Conservation (phyloP, 73 alveolate species). For the Stentor roeselii region DNA sequence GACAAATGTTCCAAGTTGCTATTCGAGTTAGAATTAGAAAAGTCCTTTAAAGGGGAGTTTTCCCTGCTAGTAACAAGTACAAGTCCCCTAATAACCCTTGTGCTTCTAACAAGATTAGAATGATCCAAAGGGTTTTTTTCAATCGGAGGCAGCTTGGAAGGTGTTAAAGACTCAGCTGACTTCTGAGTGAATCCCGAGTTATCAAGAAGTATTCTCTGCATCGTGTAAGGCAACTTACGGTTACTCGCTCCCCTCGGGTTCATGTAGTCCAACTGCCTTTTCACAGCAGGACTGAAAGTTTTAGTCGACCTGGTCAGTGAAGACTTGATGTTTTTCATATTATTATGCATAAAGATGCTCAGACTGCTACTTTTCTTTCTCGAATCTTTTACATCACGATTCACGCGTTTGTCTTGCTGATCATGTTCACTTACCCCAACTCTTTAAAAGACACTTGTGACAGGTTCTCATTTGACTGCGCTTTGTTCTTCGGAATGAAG, state of each 20-base stretch:
- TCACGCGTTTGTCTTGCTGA: not conserved
- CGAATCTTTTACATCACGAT: not conserved
- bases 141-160: not conserved
- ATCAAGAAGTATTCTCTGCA: too few species aligned
- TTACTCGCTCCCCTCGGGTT: not conserved
- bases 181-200: not conserved
- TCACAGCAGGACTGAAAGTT: not conserved
- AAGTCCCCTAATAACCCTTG: not conserved
- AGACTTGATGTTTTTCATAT: too few species aligned
- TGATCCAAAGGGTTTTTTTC: too few species aligned
- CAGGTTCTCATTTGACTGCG: not conserved
- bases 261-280: not conserved
- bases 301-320: not conserved
- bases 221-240: not conserved
- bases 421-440: not conserved
- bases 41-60: not conserved
- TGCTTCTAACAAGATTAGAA: not conserved
- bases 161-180: not conserved
- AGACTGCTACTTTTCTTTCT: not conserved
- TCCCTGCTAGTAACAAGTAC: not conserved
- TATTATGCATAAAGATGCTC: constrained; percentile 10
- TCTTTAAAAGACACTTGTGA: not conserved
- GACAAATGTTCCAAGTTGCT: not conserved
- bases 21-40: too few species aligned
- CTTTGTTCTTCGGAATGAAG: not conserved